These are phyloP conservation scores for Poronia punctata DNA, from an alignment of 495 filamentous ascomycete species.

Conservation along the genomic window DNA sequence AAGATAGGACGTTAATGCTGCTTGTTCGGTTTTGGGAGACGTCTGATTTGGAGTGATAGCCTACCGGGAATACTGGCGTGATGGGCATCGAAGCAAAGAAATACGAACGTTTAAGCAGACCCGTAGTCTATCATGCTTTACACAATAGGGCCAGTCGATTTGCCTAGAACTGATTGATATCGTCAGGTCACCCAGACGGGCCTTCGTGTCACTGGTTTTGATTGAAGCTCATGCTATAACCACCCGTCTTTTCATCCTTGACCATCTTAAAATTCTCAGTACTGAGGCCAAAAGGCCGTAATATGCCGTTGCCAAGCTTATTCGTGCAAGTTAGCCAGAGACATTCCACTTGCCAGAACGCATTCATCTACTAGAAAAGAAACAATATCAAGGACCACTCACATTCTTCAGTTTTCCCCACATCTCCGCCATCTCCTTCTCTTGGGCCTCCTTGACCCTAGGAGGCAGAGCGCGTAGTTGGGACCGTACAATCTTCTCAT, in stretches of 20 bases:
- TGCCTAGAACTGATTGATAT: too few species aligned
- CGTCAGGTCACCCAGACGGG: too few species aligned
- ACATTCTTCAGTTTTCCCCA: slow-evolving; percentile 91
- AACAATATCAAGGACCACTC: slow-evolving; percentile 23
- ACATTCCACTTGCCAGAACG: too few species aligned
- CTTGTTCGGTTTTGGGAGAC: too few species aligned
- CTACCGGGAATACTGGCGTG: too few species aligned
- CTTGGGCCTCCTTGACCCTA: slow-evolving; percentile 64
- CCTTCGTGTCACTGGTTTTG: slow-evolving; percentile 8
- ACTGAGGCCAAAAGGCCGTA: slow-evolving; percentile 88
- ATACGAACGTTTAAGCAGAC: too few species aligned
- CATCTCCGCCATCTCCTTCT: slow-evolving; percentile 89
- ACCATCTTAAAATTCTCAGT: slow-evolving; percentile 92
- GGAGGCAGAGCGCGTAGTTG: slow-evolving; percentile 58
- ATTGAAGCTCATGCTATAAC: slow-evolving; percentile 86
- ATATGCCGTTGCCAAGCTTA: slow-evolving; percentile 78
- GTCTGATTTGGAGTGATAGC: too few species aligned
- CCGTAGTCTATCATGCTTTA: too few species aligned
- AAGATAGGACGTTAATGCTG: too few species aligned
- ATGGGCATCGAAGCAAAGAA: too few species aligned
- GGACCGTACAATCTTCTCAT: slow-evolving; percentile 57
- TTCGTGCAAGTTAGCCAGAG: slow-evolving; percentile 3
- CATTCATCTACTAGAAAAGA: neutral
- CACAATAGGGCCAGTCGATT: too few species aligned
- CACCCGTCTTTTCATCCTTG: slow-evolving; percentile 81